These are phyloP conservation scores for Andrographis paniculata DNA, from an alignment of 305 asterid species.

Conservation along the genomic window DNA sequence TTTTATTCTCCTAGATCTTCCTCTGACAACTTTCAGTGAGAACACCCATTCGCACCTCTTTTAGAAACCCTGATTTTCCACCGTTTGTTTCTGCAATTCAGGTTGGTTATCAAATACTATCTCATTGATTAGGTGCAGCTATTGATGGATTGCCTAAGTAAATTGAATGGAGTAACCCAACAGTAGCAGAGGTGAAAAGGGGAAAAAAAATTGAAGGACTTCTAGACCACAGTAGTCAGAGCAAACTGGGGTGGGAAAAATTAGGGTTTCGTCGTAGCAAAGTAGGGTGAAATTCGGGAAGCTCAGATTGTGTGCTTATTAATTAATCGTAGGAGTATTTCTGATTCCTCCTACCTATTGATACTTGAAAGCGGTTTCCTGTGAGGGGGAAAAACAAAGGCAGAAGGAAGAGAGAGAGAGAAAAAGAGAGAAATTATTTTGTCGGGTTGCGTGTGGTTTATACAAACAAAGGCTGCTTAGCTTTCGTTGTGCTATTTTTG, in stretches of 20 bases:
- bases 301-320: constrained; percentile 1
- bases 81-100: no score
- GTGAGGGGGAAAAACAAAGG: constrained; percentile 16
- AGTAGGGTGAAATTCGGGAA: constrained; percentile 7
- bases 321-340: constrained; percentile 9
- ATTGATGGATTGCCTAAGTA: background rate
- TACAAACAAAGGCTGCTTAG: constrained; percentile 28
- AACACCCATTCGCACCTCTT: background rate
- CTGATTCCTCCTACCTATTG: constrained; percentile 16
- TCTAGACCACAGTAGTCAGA: background rate
- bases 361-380: constrained; percentile 18
- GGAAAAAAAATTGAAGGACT: no score
- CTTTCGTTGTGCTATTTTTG: constrained; percentile 62
- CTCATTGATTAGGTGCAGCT: no score
- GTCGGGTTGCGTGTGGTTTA: constrained; percentile 27
- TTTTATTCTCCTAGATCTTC: constrained; percentile 11
- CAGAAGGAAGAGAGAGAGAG: constrained; percentile 11
- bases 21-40: background rate
- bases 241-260: background rate
- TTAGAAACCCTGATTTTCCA: no score
- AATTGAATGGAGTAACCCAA: background rate
- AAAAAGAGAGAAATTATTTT: constrained; percentile 16
- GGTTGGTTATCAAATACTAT: no score
- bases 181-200: constrained; percentile 2
- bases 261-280: constrained; percentile 4